These are phyloP conservation scores for Kodamaea sp. DNA, from an alignment of 1,139 yeast genomes.

Conservation along the genomic window DNA sequence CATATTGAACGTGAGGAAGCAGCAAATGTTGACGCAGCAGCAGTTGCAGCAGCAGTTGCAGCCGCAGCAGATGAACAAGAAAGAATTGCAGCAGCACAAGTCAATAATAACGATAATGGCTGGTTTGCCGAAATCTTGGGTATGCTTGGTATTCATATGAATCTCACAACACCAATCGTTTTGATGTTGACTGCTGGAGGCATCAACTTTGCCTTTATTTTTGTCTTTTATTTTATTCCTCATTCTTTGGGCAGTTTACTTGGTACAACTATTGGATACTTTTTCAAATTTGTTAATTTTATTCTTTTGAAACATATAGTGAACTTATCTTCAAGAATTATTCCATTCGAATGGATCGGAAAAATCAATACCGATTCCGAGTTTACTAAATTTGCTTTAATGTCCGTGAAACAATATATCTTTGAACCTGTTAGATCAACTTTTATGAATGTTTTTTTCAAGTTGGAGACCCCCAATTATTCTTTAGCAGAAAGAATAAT, in stretches of 20 bases:
- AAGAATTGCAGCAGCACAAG: not conserved
- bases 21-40: conserved; percentile 13
- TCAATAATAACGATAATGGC: conserved; percentile 10
- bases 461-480: conserved; percentile 18
- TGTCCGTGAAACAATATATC: conserved; percentile 9
- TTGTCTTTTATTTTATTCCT: conserved; percentile 52
- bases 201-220: conserved; percentile 41
- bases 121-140: conserved; percentile 26
- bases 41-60: conserved; percentile 10
- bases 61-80: conserved; percentile 6
- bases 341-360: not conserved
- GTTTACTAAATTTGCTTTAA: conserved; percentile 1
- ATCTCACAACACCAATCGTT: conserved; percentile 34
- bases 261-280: conserved; percentile 14
- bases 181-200: conserved; percentile 39
- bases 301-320: too few relatives aligned
- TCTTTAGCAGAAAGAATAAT: conserved; percentile 33
- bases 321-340: too few relatives aligned
- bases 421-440: conserved; percentile 17
- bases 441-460: conserved; percentile 10
- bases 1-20: conserved; percentile 14
- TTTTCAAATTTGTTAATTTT: conserved; percentile 2
- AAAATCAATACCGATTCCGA: not conserved
- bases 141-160: conserved; percentile 35
- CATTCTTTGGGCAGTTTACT: conserved; percentile 45